phyloP scores from a whole-genome alignment of 805 yeast species.

The Starmerella floricola region DNA sequence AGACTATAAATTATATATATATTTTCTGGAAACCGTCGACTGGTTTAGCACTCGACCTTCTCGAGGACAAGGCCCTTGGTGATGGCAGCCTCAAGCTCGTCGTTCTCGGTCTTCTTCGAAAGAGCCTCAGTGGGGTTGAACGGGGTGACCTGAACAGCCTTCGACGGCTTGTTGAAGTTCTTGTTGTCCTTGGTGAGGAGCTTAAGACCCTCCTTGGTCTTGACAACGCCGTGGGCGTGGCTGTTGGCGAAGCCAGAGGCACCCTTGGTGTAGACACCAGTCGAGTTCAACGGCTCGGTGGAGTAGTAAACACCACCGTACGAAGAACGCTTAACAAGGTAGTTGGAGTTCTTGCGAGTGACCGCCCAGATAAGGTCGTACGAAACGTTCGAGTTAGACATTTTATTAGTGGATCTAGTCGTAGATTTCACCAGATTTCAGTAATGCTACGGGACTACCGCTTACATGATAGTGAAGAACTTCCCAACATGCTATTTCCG shows the following conservation, averaged over 20 bases:
- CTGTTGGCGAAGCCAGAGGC: constrained; percentile 40
- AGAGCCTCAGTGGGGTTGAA: constrained; percentile 36
- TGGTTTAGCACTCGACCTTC: constrained; percentile 2
- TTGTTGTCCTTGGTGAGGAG: constrained; percentile 36
- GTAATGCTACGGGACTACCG: background rate
- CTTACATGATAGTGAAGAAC: constrained; percentile 1
- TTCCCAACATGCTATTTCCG: no score
- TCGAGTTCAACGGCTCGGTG: constrained; percentile 40
- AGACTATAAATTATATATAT: background rate
- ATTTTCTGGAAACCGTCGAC: background rate
- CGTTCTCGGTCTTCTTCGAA: constrained; percentile 36
- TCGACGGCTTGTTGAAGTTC: constrained; percentile 39
- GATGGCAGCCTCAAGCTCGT: constrained; percentile 39
- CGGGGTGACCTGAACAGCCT: constrained; percentile 33
- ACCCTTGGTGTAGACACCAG: constrained; percentile 37
- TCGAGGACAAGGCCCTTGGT: constrained; percentile 37
- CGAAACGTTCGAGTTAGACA: constrained; percentile 24
- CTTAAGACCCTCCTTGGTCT: constrained; percentile 29
- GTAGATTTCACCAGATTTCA: background rate
- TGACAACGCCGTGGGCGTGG: constrained; percentile 39
- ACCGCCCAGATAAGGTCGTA: constrained; percentile 43
- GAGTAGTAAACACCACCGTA: constrained; percentile 35
- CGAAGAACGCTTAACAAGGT: constrained; percentile 37
- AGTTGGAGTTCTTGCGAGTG: constrained; percentile 37
- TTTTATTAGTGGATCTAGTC: constrained; percentile 5